Evolutionary conservation across 2,329 filamentous ascomycete genomes (phyloP), one percentile per base, ranked within the genome.

Genomic region (Botryosphaeria agaves): DNA sequence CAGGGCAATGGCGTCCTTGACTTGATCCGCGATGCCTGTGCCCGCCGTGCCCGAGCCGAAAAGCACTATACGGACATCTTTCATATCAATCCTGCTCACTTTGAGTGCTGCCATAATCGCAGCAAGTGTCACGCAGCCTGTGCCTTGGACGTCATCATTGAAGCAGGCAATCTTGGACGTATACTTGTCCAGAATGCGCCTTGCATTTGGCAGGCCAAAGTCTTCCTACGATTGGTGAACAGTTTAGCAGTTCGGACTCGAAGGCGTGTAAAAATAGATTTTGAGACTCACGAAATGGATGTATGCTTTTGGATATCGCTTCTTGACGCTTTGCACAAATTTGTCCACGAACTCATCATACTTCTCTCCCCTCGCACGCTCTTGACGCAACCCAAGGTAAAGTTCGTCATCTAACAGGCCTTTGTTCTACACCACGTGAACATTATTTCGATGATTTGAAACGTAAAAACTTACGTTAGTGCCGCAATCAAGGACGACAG

Each of bases 141-240:
- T 92, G 1, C 83, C 84, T 50, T 92, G 83, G 0, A 92, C 74
- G 48, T 92, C 83, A 34, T 92, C 84, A 44, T 92, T 92, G 62
- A 93, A 92, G 49, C 82, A 91, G 0, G 83, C 65, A 5, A 87
- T 75, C 29, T 77, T 46, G 0, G 74, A 64, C 1, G 76, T 69
- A 43, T 89, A 92, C 20, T 63, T 67, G 35, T 92, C 79, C 1
- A 92, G 61, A 2, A 92, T 68, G 3, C 79, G 68, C 18, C 78
- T 64, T 0, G 81, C 79, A 43, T 92, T 92, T 1, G 52, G 52
- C 1, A 91, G 55, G 1, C 82, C 83, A 55, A 92, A 91, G 45
- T 92, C 84, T 44, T 92, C 81, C 39, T 41, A 18, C 5, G 7
- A 4, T 7, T 5, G 4, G 26, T 34, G 17, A 35, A 24, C 6